These are phyloP conservation scores for Gelatoporia subvermispora DNA, from an alignment of 768 basidiomycete genomes.

Conservation along the genomic window DNA sequence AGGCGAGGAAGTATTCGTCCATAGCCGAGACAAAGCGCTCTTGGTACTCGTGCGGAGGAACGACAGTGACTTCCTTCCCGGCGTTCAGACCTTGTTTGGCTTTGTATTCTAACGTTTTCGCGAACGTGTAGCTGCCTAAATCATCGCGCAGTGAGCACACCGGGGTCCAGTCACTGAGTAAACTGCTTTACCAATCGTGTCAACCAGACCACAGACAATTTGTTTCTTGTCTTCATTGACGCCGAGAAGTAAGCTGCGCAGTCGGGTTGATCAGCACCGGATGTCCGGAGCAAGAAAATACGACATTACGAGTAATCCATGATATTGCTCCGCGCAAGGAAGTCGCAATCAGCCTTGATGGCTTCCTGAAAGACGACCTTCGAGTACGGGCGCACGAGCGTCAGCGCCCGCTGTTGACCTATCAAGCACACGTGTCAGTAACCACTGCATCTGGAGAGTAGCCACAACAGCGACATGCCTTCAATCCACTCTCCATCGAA, in stretches of 20 bases:
- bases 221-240: conserved; percentile 62
- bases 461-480: conserved; percentile 31
- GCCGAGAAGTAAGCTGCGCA: conserved; percentile 62
- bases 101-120: conserved; percentile 82
- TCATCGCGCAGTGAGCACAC: not conserved
- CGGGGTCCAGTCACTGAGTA: too few relatives aligned
- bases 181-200: conserved; percentile 58
- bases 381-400: conserved; percentile 67
- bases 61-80: conserved; percentile 72
- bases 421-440: not conserved
- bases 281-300: too few relatives aligned
- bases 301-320: conserved; percentile 60
- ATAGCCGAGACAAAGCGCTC: conserved; percentile 71
- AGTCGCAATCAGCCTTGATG: conserved; percentile 66
- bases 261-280: not conserved
- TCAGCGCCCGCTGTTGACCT: conserved; percentile 64
- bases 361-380: conserved; percentile 69
- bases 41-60: conserved; percentile 77
- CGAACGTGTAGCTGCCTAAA: conserved; percentile 77
- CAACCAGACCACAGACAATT: conserved; percentile 75
- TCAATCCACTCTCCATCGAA: conserved; percentile 88
- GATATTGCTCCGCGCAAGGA: conserved; percentile 68
- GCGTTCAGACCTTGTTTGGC: conserved; percentile 73
- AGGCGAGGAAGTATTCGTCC: conserved; percentile 71
- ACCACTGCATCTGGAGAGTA: too few relatives aligned